These are phyloP conservation scores for Komagataea norvegica DNA, from an alignment of 1,139 yeast species.

Conservation along the genomic window DNA sequence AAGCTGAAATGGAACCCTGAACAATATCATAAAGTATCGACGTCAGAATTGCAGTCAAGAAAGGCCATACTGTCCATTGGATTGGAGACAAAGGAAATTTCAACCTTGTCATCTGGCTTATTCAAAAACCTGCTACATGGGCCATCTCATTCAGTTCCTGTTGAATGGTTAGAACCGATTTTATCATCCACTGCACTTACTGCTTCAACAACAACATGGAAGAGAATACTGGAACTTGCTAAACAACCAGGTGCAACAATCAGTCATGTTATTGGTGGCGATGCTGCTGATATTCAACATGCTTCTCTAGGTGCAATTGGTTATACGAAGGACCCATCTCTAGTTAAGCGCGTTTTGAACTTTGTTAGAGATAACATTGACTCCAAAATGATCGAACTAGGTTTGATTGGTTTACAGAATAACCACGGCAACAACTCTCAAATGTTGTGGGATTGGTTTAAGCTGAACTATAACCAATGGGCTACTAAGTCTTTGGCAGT, in stretches of 20 bases:
- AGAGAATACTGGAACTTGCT: slow-evolving; percentile 47
- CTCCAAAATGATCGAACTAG: slow-evolving; percentile 48
- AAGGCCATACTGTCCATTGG: slow-evolving; percentile 27
- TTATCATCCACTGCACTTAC: slow-evolving; percentile 33
- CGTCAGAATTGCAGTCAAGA: slow-evolving; percentile 39
- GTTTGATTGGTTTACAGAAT: slow-evolving; percentile 46
- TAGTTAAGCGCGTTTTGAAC: slow-evolving; percentile 49
- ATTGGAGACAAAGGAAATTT: slow-evolving; percentile 28
- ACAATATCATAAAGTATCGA: slow-evolving; percentile 19
- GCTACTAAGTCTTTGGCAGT: slow-evolving; percentile 38
- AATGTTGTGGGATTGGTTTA: slow-evolving; percentile 52
- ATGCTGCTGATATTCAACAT: slow-evolving; percentile 41
- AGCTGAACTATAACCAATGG: slow-evolving; percentile 48
- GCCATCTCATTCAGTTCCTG: slow-evolving; percentile 45
- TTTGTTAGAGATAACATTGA: slow-evolving; percentile 53
- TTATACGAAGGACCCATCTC: slow-evolving; percentile 40
- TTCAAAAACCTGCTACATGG: slow-evolving; percentile 49
- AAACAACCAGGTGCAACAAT: slow-evolving; percentile 40
- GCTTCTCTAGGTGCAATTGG: slow-evolving; percentile 52
- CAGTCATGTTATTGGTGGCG: slow-evolving; percentile 25
- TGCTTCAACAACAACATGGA: slow-evolving; percentile 46
- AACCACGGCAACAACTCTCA: slow-evolving; percentile 19
- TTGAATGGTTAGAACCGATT: slow-evolving; percentile 37
- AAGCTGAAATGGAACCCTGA: slow-evolving; percentile 22
- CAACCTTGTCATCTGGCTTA: slow-evolving; percentile 34